Percentiles rank a stretch among this genome's conserved stretches.
Conservation (phyloP, 176 grass and related monocot species). For the Cymbopogon citratus region DNA sequence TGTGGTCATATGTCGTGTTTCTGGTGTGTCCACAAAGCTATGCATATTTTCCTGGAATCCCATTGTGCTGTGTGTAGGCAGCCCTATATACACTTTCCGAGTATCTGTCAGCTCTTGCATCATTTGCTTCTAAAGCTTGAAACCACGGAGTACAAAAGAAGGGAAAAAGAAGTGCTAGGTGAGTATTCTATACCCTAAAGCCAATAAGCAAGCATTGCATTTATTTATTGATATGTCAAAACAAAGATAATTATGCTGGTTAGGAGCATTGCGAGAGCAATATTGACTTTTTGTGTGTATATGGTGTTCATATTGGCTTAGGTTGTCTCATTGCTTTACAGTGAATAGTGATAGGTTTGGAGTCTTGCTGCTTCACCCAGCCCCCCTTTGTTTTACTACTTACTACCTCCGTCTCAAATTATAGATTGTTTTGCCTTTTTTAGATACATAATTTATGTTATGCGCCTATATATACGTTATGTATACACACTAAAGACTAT, state of each 20-base stretch:
- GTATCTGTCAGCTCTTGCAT: slow-evolving; percentile 82
- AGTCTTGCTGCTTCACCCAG: not conserved
- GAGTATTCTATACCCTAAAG: slow-evolving; percentile 17
- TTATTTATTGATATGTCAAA: slow-evolving; percentile 2
- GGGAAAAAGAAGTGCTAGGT: slow-evolving; percentile 77
- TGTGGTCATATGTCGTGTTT: slow-evolving; percentile 96
- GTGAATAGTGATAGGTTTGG: not conserved
- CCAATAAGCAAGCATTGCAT: not conserved
- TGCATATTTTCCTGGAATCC: slow-evolving; percentile 43
- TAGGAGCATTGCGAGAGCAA: not conserved
- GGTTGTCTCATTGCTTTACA: not conserved
- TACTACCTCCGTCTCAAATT: not conserved
- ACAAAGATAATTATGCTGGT: not conserved
- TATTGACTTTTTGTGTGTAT: not conserved
- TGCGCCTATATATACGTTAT: not conserved
- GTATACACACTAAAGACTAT: not conserved
- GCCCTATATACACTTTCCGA: slow-evolving; percentile 72
- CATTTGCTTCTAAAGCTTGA: slow-evolving; percentile 78
- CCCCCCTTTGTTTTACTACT: slow-evolving; percentile 12
- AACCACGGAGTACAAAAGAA: slow-evolving; percentile 68
- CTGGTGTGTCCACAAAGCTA: slow-evolving; percentile 69
- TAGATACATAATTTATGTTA: not conserved
- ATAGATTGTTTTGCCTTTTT: not conserved
- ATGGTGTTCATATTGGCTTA: not conserved
- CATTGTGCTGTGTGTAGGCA: slow-evolving; percentile 73